Evolutionary conservation across 192 early-diverging fungal species (phyloP).

Genomic region (Geranomyces variabilis): DNA sequence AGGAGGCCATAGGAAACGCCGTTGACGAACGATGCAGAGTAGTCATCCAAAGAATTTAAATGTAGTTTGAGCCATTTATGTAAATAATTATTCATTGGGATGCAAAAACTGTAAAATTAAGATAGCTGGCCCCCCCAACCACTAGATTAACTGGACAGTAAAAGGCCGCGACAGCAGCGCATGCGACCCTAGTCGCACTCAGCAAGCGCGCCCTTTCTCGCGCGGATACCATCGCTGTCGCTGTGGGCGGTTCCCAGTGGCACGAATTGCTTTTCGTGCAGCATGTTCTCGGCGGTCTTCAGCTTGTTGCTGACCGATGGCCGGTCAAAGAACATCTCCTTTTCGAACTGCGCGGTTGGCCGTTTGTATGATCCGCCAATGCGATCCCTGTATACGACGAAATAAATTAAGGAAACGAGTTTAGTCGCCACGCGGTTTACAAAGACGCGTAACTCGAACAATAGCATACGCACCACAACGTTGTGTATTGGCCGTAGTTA

Average conservation of each 20-base stretch:
- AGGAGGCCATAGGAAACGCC: conserved; percentile 29
- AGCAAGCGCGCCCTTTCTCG: not conserved
- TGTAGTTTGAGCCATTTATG: not conserved
- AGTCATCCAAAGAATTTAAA: conserved; percentile 43
- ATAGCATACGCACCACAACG: conserved; percentile 78
- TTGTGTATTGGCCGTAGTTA: conserved; percentile 99
- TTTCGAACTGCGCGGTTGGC: conserved; percentile 48
- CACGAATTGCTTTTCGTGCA: conserved; percentile 3
- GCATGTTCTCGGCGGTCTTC: not conserved
- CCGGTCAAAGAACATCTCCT: conserved; percentile 60
- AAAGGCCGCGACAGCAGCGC: too few species aligned
- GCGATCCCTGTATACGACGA: conserved; percentile 44
- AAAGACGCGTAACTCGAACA: not conserved
- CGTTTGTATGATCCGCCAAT: conserved; percentile 56
- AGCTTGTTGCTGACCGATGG: not conserved
- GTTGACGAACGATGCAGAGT: conserved; percentile 44
- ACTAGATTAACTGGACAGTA: too few species aligned
- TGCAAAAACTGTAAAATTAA: too few species aligned
- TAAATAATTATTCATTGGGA: not conserved
- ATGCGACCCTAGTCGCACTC: not conserved
- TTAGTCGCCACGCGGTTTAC: not conserved
- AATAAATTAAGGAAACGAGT: not conserved
- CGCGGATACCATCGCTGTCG: not conserved
- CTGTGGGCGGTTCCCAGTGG: not conserved
- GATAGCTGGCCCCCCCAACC: too few species aligned